Evolutionary conservation across 2,329 filamentous ascomycete genomes (phyloP), one percentile per base, ranked within the genome.

Genomic region (Cladosporium sp.): DNA sequence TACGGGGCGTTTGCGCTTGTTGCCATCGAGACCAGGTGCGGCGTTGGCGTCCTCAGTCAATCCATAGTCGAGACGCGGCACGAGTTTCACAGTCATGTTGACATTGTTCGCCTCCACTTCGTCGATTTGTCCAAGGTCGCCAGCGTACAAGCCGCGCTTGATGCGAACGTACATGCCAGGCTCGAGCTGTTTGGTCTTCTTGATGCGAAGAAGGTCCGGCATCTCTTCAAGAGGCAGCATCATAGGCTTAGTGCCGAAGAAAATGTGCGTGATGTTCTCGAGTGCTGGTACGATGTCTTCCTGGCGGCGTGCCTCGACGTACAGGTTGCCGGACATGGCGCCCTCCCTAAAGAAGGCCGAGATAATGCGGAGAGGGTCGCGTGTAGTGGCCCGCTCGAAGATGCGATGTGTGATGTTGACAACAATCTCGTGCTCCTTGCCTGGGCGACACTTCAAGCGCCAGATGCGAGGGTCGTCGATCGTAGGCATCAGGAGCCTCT

Each of bases 391-490:
- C 37, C 86, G 81, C 65, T 97, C 90, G 67, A 95, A 85, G 48
- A 95, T 84, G 49, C 90, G 85, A 72, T 91, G 95, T 74, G 89
- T 89, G 61, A 98, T 87, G 28, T 84, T 84, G 66, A 89, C 87
- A 49, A 98, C 79, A 35, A 95, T 86, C 66, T 98, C 93, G 56
- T 86, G 83, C 72, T 98, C 93, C 71, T 98, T 98, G 63, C 92
- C 92, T 61, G 93, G 89, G 68, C 93, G 93, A 72, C 90, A 95
- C 63, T 87, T 85, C 57, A 95, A 85, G 56, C 87, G 89, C 89
- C 89, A 98, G 66, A 98, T 97, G 63, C 88, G 90, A 1, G 93
- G 93, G 68, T 98, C 93, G 57, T 96, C 87, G 46, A 96, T 91
- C 63, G 89, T 93, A 4, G 93, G 93, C 41, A 97, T 83, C 10